These are phyloP conservation scores for Camellia japonica DNA, from an alignment of 148 eudicot species.

Conservation along the genomic window DNA sequence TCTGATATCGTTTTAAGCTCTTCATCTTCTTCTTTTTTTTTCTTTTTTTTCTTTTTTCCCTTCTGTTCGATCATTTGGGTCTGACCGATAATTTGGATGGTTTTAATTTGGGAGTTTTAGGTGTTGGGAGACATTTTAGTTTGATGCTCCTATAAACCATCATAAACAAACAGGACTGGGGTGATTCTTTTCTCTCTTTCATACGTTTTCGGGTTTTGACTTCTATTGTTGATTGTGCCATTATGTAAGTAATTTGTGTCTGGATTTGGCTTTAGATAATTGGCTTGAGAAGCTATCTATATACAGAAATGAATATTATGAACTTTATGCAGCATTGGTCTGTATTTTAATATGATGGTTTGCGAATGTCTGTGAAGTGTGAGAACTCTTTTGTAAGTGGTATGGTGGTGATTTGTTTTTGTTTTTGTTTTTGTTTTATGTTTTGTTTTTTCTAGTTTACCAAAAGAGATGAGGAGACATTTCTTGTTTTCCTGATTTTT, in stretches of 20 bases:
- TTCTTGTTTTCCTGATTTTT: no score
- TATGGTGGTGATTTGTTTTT: neutral
- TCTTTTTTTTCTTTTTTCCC: accelerated
- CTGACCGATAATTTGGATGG: neutral
- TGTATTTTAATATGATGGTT: neutral
- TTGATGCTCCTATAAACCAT: conserved; percentile 4
- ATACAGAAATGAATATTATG: conserved; percentile 6
- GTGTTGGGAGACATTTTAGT: neutral
- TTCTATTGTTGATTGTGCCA: neutral
- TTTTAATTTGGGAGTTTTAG: neutral
- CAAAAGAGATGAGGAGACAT: no score
- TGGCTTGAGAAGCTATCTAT: neutral
- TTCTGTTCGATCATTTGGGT: no score
- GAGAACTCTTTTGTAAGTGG: no score
- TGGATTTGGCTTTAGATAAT: conserved; percentile 4
- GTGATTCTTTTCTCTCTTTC: neutral
- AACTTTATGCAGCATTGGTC: neutral
- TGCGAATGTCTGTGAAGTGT: neutral
- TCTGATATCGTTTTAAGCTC: conserved; percentile 56
- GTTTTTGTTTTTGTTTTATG: neutral
- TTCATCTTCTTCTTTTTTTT: neutral
- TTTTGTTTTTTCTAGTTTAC: neutral
- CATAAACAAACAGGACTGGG: conserved; percentile 9
- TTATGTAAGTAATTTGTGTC: conserved; percentile 11
- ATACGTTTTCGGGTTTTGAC: neutral